Evolutionary conservation across 768 basidiomycete species (phyloP), one percentile per base, ranked within the genome.

Genomic region (Trametes gibbosa): DNA sequence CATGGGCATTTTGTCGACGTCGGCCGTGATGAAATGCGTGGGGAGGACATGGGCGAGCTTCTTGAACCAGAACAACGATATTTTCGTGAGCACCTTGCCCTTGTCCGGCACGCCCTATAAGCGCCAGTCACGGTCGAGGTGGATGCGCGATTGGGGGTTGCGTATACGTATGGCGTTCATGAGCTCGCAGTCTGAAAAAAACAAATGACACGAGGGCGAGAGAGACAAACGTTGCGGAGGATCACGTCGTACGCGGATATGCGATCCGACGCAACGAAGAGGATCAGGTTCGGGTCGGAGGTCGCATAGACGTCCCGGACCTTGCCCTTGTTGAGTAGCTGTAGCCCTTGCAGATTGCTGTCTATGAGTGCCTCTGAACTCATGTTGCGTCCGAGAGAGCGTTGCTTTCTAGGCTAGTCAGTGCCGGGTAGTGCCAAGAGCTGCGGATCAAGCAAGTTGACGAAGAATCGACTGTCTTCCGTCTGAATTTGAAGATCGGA

Each of bases 161-260:
- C 29, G 10, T 32, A 32, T 32, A 10, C 10, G 10, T 32, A 10
- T 32, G 29, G 29, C 29, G 4, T 32, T 32, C 5, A 10, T 32
- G 29, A 32, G 29, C 10, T 4, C 5, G 29, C 5, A 5, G 10
- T 32, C 29, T 32, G 10, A 4, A 32, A 5, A 32, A 10, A 32
- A n/a, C n/a, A n/a, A n/a, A n/a, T n/a, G n/a, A n/a, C n/a, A n/a
- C n/a, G n/a, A 10, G 29, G 29, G 29, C 29, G 45, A 29, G 56
- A 49, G 51, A 58, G 56, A 79, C 92, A 67, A 70, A 98, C 96
- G 74, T 96, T 94, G 70, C 85, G 84, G 62, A 99, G 81, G 69
- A 98, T 87, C 65, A 97, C 89, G 79, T 99, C 96, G 78, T 92
- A 98, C 0, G 95, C 95, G 19, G 92, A 96, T 70, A 98, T 96